Evolutionary conservation across 1,139 yeast genomes (phyloP).

Genomic region (Nakaseomyces nivariensis): DNA sequence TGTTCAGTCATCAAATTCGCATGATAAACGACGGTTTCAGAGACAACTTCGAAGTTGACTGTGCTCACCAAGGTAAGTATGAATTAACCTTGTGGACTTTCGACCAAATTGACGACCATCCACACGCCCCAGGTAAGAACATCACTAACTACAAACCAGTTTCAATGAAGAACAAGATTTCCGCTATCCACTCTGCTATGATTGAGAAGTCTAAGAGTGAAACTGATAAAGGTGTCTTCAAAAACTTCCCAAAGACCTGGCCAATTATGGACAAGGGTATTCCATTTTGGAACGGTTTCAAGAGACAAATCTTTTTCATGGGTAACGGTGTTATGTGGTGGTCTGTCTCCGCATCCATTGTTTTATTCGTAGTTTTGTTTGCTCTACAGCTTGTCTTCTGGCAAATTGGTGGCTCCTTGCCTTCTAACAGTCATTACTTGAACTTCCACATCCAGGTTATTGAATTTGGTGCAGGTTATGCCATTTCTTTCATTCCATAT

Average conservation of each 20-base stretch:
- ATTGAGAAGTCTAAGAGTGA: constrained; percentile 40
- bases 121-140: constrained; percentile 37
- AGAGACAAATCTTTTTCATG: constrained; percentile 70
- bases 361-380: constrained; percentile 45
- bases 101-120: constrained; percentile 58
- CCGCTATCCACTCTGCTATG: constrained; percentile 79
- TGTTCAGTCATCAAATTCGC: constrained; percentile 78
- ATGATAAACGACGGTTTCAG: constrained; percentile 88
- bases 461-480: constrained; percentile 72
- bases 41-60: constrained; percentile 92
- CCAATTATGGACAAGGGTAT: constrained; percentile 84
- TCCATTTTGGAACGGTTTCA: constrained; percentile 80
- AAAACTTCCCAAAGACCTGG: constrained; percentile 85
- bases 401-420: constrained; percentile 55
- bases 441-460: constrained; percentile 65
- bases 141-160: constrained; percentile 52
- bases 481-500: constrained; percentile 75
- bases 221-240: constrained; percentile 73
- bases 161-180: constrained; percentile 57
- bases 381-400: constrained; percentile 54
- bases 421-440: constrained; percentile 45
- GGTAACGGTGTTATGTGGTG: constrained; percentile 94
- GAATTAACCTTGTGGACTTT: constrained; percentile 78
- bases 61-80: constrained; percentile 73
- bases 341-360: constrained; percentile 54